These are phyloP conservation scores for Auriscalpium orientale DNA, from an alignment of 768 basidiomycete species.

Conservation along the genomic window DNA sequence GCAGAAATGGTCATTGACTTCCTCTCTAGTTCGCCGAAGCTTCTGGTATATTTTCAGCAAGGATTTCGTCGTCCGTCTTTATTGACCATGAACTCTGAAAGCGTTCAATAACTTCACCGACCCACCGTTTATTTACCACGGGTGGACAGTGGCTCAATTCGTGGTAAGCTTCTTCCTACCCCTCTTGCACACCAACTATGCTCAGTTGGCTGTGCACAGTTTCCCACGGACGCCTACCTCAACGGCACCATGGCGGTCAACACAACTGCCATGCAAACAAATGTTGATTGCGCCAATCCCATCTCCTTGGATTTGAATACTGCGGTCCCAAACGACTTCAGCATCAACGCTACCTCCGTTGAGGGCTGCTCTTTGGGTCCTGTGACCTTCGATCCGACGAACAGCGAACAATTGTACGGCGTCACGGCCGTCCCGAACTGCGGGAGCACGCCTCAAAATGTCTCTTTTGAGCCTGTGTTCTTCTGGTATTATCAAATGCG, in stretches of 20 bases:
- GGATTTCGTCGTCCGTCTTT: not conserved
- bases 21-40: slow-evolving; percentile 9
- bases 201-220: slow-evolving; percentile 22
- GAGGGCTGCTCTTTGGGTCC: slow-evolving; percentile 35
- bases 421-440: slow-evolving; percentile 32
- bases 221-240: slow-evolving; percentile 33
- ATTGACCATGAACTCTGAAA: slow-evolving; percentile 37
- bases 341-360: slow-evolving; percentile 36
- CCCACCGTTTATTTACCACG: slow-evolving; percentile 46
- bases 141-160: slow-evolving; percentile 52
- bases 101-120: slow-evolving; percentile 38
- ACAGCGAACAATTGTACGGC: slow-evolving; percentile 41
- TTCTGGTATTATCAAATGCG: slow-evolving; percentile 53
- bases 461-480: slow-evolving; percentile 48
- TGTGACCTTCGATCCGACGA: slow-evolving; percentile 30
- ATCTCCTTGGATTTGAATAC: slow-evolving; percentile 10
- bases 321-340: slow-evolving; percentile 26
- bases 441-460: slow-evolving; percentile 23
- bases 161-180: slow-evolving; percentile 25
- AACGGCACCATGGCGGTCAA: slow-evolving; percentile 48
- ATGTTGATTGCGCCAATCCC: slow-evolving; percentile 40
- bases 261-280: slow-evolving; percentile 42
- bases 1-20: not conserved
- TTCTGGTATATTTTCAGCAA: slow-evolving; percentile 4
- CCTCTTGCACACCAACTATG: not conserved